Evolutionary conservation across 352 stramenopile genomes (phyloP).

Genomic region (Phytophthora fragariaefolia): DNA sequence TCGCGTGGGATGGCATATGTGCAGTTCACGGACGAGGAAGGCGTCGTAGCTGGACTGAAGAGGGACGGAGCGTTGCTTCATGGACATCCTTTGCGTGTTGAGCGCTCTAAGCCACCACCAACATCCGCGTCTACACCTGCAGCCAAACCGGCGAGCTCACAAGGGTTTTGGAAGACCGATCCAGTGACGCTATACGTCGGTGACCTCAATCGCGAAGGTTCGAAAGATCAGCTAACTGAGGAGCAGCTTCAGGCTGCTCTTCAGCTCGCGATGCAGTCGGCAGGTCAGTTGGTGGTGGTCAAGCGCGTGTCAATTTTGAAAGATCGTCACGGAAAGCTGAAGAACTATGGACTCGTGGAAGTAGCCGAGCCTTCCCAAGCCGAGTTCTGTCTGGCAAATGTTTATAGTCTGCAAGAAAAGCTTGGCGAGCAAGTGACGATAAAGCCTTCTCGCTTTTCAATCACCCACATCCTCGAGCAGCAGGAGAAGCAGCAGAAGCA

Average conservation of each 20-base stretch:
- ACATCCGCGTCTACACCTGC: conserved; percentile 17
- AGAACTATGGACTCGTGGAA: conserved; percentile 76
- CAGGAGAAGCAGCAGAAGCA: conserved; percentile 57
- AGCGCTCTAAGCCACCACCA: conserved; percentile 54
- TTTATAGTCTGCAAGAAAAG: conserved; percentile 37
- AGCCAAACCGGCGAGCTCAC: conserved; percentile 5
- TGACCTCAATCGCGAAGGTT: conserved; percentile 42
- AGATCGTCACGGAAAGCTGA: conserved; percentile 63
- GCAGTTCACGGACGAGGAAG: conserved; percentile 57
- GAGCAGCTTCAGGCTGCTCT: conserved; percentile 49
- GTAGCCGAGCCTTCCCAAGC: conserved; percentile 42
- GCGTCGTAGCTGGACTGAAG: conserved; percentile 44
- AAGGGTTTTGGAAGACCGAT: conserved; percentile 55
- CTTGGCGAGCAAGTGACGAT: conserved; percentile 62
- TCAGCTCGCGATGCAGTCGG: conserved; percentile 43
- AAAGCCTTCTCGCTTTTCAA: conserved; percentile 67
- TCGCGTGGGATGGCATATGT: conserved; percentile 83
- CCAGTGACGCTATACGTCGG: conserved; percentile 69
- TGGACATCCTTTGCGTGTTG: conserved; percentile 52
- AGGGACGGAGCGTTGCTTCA: conserved; percentile 43
- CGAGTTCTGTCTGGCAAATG: conserved; percentile 38
- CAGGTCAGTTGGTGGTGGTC: conserved; percentile 43
- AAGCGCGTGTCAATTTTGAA: conserved; percentile 60
- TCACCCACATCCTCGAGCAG: conserved; percentile 64
- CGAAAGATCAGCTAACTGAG: conserved; percentile 41